These are phyloP conservation scores for Lasiosphaeria hispida DNA, from an alignment of 495 filamentous ascomycete genomes.

Conservation along the genomic window DNA sequence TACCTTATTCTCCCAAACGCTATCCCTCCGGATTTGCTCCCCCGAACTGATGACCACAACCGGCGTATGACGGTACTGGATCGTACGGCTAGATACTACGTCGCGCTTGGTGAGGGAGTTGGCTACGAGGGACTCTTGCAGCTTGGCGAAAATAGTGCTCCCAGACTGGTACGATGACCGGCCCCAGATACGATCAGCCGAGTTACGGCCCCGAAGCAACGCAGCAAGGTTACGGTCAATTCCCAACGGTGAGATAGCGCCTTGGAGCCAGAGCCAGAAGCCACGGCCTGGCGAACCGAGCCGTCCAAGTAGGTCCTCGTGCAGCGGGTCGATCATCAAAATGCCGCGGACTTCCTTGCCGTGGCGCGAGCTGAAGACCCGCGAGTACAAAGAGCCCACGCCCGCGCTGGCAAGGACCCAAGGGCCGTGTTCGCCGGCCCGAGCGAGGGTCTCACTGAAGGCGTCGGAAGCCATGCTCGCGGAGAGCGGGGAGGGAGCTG, in stretches of 20 bases:
- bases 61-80: constrained; percentile 70
- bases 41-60: constrained; percentile 83
- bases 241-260: constrained; percentile 80
- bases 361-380: constrained; percentile 84
- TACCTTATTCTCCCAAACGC: constrained; percentile 67
- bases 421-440: constrained; percentile 78
- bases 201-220: constrained; percentile 70
- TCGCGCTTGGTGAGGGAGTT: constrained; percentile 78
- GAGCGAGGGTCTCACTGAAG: constrained; percentile 76
- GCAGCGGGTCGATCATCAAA: constrained; percentile 81
- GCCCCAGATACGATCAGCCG: constrained; percentile 84
- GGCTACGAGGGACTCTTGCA: constrained; percentile 91
- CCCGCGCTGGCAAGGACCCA: constrained; percentile 69
- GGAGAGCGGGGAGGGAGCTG: constrained; percentile 87
- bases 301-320: constrained; percentile 74
- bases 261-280: constrained; percentile 80
- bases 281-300: constrained; percentile 67
- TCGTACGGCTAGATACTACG: constrained; percentile 67
- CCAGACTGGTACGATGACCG: constrained; percentile 72
- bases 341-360: constrained; percentile 68
- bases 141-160: constrained; percentile 78
- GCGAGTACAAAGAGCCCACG: constrained; percentile 79
- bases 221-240: constrained; percentile 75
- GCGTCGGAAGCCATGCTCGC: constrained; percentile 86
- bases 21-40: constrained; percentile 48